Evolutionary conservation across 176 grass and related monocot species (phyloP).

Genomic region (Phyllostachys edulis): DNA sequence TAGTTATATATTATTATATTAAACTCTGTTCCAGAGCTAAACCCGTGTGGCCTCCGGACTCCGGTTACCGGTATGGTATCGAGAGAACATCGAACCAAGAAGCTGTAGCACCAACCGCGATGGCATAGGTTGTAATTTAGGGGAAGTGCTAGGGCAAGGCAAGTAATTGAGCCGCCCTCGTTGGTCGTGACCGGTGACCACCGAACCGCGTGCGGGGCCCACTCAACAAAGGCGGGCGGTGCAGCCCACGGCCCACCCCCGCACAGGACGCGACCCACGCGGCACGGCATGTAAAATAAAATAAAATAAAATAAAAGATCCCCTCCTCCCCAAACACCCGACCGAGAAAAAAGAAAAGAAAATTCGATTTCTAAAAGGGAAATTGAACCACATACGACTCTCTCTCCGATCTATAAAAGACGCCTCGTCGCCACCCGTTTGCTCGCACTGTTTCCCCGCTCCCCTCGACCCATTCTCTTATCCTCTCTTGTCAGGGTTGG

Average conservation of each 20-base stretch:
- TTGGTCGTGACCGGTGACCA: neutral
- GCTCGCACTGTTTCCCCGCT: neutral
- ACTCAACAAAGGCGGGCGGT: conserved; percentile 32
- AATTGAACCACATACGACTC: conserved; percentile 23
- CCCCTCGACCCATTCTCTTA: rapidly evolving
- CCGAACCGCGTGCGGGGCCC: conserved; percentile 14
- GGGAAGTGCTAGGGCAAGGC: too few relatives aligned
- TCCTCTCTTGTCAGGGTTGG: conserved; percentile 24
- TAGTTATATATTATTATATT: too few relatives aligned
- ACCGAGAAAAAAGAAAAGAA: neutral
- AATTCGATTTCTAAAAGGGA: neutral
- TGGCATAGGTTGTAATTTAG: conserved; percentile 14
- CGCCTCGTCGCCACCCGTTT: neutral
- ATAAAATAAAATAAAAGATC: neutral
- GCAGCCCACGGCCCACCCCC: neutral
- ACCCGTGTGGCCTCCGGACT: too few relatives aligned
- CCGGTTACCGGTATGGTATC: too few relatives aligned
- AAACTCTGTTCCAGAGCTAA: too few relatives aligned
- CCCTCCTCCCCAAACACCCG: neutral
- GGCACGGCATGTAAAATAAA: neutral
- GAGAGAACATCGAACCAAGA: too few relatives aligned
- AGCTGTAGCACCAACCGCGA: neutral
- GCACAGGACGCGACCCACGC: neutral
- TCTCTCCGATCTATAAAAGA: conserved; percentile 8
- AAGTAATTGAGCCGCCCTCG: conserved; percentile 35